Conservation (phyloP, 768 basidiomycete genomes). For the Hemileccinum impolitum region DNA sequence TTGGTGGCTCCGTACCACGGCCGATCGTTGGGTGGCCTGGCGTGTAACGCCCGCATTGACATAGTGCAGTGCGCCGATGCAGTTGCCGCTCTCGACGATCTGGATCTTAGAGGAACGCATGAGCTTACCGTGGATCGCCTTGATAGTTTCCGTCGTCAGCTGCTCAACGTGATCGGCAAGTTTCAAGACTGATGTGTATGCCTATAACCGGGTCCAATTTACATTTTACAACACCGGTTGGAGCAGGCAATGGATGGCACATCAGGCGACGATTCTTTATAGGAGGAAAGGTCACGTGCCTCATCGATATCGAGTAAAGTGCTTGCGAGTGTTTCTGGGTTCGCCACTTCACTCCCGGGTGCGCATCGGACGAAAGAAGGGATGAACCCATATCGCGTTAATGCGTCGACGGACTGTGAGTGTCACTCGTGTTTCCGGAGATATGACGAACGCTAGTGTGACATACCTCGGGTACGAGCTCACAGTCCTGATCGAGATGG, state of each 20-base stretch:
- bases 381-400: slow-evolving; percentile 26
- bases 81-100: slow-evolving; percentile 13
- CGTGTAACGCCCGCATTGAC: slow-evolving; percentile 31
- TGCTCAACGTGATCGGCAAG: slow-evolving; percentile 24
- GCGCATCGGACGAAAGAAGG: slow-evolving; percentile 23
- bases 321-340: slow-evolving; percentile 20
- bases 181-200: slow-evolving; percentile 22
- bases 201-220: slow-evolving; percentile 11
- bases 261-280: not conserved
- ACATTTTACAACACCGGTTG: not conserved
- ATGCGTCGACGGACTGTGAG: slow-evolving; percentile 24
- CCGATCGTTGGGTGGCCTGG: slow-evolving; percentile 26
- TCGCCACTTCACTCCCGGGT: slow-evolving; percentile 22
- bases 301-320: slow-evolving; percentile 26
- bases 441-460: not conserved
- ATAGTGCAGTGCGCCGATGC: slow-evolving; percentile 19
- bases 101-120: slow-evolving; percentile 32
- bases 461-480: slow-evolving; percentile 21
- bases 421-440: not conserved
- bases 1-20: slow-evolving; percentile 30
- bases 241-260: not conserved
- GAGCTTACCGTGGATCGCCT: slow-evolving; percentile 27
- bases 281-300: slow-evolving; percentile 6
- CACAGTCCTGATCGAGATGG: slow-evolving; percentile 26
- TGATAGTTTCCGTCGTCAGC: slow-evolving; percentile 28